phyloP scores from a whole-genome alignment of 139 green algal genomes.

The Yamagishiella unicocca region DNA sequence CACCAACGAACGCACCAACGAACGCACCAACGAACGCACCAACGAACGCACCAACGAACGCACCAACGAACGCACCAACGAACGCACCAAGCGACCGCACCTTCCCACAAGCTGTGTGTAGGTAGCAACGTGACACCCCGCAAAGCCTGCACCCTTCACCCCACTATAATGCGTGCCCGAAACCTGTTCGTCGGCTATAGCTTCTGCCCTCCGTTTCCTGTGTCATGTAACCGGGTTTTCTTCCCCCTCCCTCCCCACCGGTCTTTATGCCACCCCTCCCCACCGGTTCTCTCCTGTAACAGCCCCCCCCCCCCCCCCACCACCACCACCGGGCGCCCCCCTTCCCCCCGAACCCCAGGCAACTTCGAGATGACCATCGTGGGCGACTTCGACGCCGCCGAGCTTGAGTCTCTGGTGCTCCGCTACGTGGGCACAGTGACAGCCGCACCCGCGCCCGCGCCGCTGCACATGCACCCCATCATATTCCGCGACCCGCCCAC shows the following conservation, averaged over 20 bases:
- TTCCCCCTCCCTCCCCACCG: not conserved
- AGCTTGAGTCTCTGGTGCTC: conserved; percentile 80
- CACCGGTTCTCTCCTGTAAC: not conserved
- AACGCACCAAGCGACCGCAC: too few species aligned
- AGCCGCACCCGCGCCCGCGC: conserved; percentile 9
- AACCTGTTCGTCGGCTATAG: not conserved
- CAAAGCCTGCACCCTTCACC: too few species aligned
- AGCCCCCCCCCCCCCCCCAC: not conserved
- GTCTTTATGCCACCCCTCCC: not conserved
- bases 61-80: too few species aligned
- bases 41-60: too few species aligned
- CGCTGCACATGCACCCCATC: conserved; percentile 46
- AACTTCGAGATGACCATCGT: conserved; percentile 87
- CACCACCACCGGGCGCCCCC: not conserved
- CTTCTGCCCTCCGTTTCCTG: too few species aligned
- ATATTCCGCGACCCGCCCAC: conserved; percentile 55
- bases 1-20: too few species aligned
- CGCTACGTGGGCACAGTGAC: conserved; percentile 81
- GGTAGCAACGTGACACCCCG: too few species aligned
- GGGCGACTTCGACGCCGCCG: conserved; percentile 91
- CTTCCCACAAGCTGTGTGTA: too few species aligned
- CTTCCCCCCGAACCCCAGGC: conserved; percentile 36
- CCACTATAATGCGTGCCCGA: too few species aligned
- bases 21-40: too few species aligned
- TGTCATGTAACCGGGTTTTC: not conserved